A percentile compares a stretch with the other conserved stretches of the same genome.
phyloP scores from a whole-genome alignment of 129 eudicot species.

The Flaveria sonorensis region DNA sequence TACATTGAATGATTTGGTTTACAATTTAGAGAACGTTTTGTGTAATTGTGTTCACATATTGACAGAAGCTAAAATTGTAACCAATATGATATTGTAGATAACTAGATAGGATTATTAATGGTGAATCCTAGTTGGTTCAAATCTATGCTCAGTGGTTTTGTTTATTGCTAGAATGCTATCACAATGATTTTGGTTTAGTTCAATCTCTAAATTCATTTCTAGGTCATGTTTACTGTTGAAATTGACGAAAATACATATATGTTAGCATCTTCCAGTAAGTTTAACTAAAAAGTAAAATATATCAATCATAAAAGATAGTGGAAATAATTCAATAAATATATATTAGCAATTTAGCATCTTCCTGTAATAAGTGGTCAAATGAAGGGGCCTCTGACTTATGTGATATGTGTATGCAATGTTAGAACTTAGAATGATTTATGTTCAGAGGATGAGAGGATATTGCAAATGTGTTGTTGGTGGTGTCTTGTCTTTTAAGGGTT shows the following conservation, averaged over 20 bases:
- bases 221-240: background rate
- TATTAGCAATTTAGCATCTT: slow-evolving; percentile 8
- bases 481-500: background rate
- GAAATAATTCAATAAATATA: background rate
- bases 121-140: background rate
- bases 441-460: background rate
- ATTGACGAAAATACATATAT: too few relatives aligned
- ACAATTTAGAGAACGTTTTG: background rate
- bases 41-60: background rate
- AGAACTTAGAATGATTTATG: background rate
- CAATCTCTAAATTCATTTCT: background rate
- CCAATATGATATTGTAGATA: background rate
- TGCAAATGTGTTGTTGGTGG: slow-evolving; percentile 3
- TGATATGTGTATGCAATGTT: background rate
- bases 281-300: slow-evolving; percentile 2
- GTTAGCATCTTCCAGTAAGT: background rate
- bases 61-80: background rate
- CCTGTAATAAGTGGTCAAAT: background rate
- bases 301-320: background rate
- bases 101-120: background rate
- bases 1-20: background rate
- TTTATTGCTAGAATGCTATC: background rate
- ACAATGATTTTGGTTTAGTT: slow-evolving; percentile 4
- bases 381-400: background rate
- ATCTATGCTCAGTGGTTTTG: background rate